Conservation (phyloP, 2,329 filamentous ascomycete species). For the Didymella exigua region DNA sequence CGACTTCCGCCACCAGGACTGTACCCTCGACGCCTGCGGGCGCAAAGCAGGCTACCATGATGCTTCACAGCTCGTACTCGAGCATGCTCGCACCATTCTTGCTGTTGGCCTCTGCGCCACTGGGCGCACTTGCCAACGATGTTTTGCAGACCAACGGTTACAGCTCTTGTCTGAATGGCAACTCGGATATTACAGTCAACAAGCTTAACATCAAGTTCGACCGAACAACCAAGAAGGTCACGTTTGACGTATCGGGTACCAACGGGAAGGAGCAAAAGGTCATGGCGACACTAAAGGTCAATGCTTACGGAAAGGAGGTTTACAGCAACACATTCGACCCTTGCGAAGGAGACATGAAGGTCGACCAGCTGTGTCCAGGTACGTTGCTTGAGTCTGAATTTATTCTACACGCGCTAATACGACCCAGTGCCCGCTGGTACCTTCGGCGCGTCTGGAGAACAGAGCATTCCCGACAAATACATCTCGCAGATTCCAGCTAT, state of each 20-base stretch:
- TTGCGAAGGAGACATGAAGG: slow-evolving; percentile 69
- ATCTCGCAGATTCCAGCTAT: slow-evolving; percentile 81
- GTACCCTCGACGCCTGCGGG: slow-evolving; percentile 34
- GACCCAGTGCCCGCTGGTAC: slow-evolving; percentile 69
- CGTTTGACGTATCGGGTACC: slow-evolving; percentile 81
- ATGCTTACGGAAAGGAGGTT: slow-evolving; percentile 81
- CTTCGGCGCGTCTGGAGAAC: slow-evolving; percentile 74
- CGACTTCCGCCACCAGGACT: slow-evolving; percentile 1
- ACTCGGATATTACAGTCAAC: slow-evolving; percentile 69
- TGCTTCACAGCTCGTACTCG: slow-evolving; percentile 43
- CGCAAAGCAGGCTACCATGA: slow-evolving; percentile 39
- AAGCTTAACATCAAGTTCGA: slow-evolving; percentile 80
- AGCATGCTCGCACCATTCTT: slow-evolving; percentile 48
- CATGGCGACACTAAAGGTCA: slow-evolving; percentile 74
- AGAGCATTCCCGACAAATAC: slow-evolving; percentile 73
- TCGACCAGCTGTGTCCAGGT: slow-evolving; percentile 82
- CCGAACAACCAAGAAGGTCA: slow-evolving; percentile 71
- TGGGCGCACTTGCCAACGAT: slow-evolving; percentile 66
- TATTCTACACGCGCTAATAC: slow-evolving; percentile 23
- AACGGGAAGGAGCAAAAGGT: slow-evolving; percentile 80
- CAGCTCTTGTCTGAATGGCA: slow-evolving; percentile 68
- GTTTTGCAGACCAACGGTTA: slow-evolving; percentile 83
- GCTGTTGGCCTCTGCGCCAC: slow-evolving; percentile 46
- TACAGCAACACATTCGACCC: slow-evolving; percentile 85
- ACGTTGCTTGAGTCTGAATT: slow-evolving; percentile 40